These are phyloP conservation scores for Selaginella moellendorffii DNA, from an alignment of 75 land plant genomes.

Conservation along the genomic window DNA sequence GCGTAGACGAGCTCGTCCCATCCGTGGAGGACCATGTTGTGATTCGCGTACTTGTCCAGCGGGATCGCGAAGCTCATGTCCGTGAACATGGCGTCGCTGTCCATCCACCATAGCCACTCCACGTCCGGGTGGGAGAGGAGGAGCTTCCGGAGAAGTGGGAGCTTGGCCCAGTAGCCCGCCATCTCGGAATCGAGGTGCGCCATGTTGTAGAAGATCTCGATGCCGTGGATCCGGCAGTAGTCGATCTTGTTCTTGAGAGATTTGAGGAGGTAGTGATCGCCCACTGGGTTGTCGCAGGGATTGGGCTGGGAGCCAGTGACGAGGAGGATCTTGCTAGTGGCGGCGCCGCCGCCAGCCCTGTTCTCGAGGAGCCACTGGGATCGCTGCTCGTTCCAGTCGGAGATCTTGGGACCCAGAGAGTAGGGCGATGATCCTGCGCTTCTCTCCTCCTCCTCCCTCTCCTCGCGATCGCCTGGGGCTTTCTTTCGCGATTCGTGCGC, in stretches of 20 bases:
- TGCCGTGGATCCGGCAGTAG: constrained; percentile 12
- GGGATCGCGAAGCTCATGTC: constrained; percentile 18
- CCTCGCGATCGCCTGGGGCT: too few species aligned
- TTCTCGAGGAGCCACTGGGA: neutral
- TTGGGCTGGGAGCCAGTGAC: constrained; percentile 17
- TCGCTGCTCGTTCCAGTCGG: neutral
- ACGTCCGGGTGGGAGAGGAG: constrained; percentile 20
- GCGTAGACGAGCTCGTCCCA: constrained; percentile 19
- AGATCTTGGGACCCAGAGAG: neutral
- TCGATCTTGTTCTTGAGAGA: constrained; percentile 25
- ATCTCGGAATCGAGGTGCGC: constrained; percentile 15
- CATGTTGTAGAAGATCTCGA: constrained; percentile 22
- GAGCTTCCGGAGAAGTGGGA: constrained; percentile 17
- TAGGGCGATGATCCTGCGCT: neutral
- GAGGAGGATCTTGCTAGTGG: constrained; percentile 9
- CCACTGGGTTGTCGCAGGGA: constrained; percentile 12
- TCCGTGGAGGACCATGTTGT: constrained; percentile 19
- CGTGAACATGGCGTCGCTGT: constrained; percentile 22
- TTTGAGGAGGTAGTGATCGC: constrained; percentile 15
- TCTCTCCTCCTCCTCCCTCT: neutral
- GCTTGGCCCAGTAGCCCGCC: constrained; percentile 17
- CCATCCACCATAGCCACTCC: constrained; percentile 29
- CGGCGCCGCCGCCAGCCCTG: too few species aligned
- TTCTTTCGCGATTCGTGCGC: too few species aligned
- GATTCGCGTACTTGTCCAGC: constrained; percentile 13